These are phyloP conservation scores for Yarrowia galli DNA, from an alignment of 1,139 yeast species.

Conservation along the genomic window DNA sequence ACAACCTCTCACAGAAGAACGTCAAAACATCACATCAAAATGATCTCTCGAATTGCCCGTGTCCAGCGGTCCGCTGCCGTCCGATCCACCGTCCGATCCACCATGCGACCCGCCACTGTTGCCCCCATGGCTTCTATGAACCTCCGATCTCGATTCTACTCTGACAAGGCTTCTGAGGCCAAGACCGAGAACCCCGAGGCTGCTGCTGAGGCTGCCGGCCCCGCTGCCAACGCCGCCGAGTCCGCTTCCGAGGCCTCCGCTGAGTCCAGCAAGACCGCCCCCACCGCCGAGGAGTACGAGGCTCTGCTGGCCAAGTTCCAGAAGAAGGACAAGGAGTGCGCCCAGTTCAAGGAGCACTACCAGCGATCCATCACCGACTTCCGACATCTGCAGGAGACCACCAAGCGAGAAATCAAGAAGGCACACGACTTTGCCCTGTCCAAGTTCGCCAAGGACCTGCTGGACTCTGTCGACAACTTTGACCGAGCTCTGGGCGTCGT, in stretches of 20 bases:
- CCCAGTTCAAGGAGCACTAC: constrained; percentile 82
- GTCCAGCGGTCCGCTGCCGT: constrained; percentile 16
- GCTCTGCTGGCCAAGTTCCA: constrained; percentile 56
- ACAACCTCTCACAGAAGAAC: not conserved
- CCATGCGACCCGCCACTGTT: constrained; percentile 8
- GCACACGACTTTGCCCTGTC: constrained; percentile 92
- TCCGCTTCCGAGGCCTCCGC: not conserved
- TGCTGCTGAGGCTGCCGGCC: constrained; percentile 13
- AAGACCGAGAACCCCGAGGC: constrained; percentile 1
- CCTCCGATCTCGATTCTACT: constrained; percentile 34
- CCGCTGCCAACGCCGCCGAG: constrained; percentile 11
- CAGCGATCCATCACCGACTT: constrained; percentile 89
- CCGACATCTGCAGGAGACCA: constrained; percentile 90
- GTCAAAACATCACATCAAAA: not conserved
- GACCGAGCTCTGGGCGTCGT: constrained; percentile 86
- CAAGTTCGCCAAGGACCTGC: constrained; percentile 88
- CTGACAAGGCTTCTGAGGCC: constrained; percentile 11
- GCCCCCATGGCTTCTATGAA: not conserved
- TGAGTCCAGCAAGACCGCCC: constrained; percentile 1
- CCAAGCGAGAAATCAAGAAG: constrained; percentile 84
- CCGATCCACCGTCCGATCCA: constrained; percentile 4
- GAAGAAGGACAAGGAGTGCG: constrained; percentile 79
- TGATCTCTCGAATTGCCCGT: constrained; percentile 34
- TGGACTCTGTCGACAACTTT: constrained; percentile 91
- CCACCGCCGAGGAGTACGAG: constrained; percentile 38